Base-by-base conservation (phyloP, 2,329 filamentous ascomycete species). In the Amauroascus verrucosus region DNA sequence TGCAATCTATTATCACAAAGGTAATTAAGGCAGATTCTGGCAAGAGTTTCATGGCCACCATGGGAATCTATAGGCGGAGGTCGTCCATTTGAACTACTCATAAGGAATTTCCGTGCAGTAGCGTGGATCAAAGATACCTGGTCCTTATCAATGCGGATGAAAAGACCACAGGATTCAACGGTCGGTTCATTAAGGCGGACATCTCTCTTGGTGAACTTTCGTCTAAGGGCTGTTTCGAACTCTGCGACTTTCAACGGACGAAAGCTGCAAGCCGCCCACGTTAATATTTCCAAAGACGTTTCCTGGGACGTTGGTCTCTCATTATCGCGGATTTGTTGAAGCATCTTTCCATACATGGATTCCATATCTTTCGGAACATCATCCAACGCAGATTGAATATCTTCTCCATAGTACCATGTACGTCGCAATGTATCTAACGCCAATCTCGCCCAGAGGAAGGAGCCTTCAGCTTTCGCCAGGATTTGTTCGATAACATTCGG, bases 391-490 rank as follows among this genome's bases (percentile, higher is more conserved):
- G 54, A 22, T 22, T 53, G 35, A 30, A 60, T 54, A 35, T 60
- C 60, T 1, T 33, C 33, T 38, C 59, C 56, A 14, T 55, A 59
- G 33, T 60, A 53, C 28, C 59, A 61, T 8, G 46, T 48, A 7
- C 54, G 40, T 11, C 30, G 50, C 11, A 62, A 32, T 28, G 57
- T 49, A 26, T 59, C 54, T 3, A 62, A 16, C 5, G 55, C 60
- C 6, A 64, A 51, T 48, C 47, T 60, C 9, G 62, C 64, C 69
- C 68, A 72, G 14, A 71, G 57, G 53, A 72, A 71, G n/a, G 62
- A 70, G 3, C 66, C 67, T 1, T 60, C 60, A 9, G 70, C 66
- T 49, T 68, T 70, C 13, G 61, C 53, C 16, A 72, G 48, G 7
- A 72, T 65, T 49, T 58, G 63, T 33, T 64, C 57, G 1, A 59